A percentile compares a stretch with the other conserved stretches of the same genome.
Evolutionary conservation across 305 asterid genomes (phyloP).

Genomic region (Solanum hybrid): DNA sequence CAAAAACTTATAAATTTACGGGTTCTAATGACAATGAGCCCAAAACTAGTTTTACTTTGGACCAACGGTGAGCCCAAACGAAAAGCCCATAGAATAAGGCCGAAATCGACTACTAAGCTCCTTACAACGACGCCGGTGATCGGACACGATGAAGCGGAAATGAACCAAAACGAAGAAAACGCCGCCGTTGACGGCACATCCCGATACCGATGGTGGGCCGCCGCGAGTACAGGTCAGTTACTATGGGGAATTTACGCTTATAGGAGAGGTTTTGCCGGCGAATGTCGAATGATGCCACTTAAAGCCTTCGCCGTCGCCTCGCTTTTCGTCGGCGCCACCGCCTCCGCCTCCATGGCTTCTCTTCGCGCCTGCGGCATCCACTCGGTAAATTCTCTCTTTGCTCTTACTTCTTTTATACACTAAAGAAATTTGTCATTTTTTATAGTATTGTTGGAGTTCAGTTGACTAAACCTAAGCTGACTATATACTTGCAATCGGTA

Average conservation of each 20-base stretch:
- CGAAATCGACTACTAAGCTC: not conserved
- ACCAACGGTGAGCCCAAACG: not conserved
- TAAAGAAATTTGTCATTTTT: not conserved
- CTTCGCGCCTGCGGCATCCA: slow-evolving; percentile 13
- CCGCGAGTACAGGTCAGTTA: slow-evolving; percentile 13
- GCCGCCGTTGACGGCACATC: not conserved
- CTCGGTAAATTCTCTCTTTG: not conserved
- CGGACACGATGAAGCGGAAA: not conserved
- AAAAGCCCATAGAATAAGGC: not conserved
- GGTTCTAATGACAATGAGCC: not conserved
- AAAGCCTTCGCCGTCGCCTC: slow-evolving; percentile 15
- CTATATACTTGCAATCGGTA: not conserved
- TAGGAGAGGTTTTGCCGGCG: slow-evolving; percentile 9
- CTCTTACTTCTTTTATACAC: not conserved
- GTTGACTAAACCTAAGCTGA: not conserved
- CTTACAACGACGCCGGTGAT: not conserved
- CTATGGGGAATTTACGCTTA: slow-evolving; percentile 9
- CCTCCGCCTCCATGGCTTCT: slow-evolving; percentile 16
- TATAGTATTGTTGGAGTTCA: not conserved
- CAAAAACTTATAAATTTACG: not conserved
- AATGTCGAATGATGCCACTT: slow-evolving; percentile 11
- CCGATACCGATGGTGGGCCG: slow-evolving; percentile 13
- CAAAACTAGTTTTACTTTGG: not conserved
- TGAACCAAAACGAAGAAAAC: not conserved
- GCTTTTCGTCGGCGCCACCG: slow-evolving; percentile 13